A percentile compares a stretch with the other conserved stretches of the same genome.
Conservation (phyloP, 805 yeast species). For the Wickerhamiella siamensis region DNA sequence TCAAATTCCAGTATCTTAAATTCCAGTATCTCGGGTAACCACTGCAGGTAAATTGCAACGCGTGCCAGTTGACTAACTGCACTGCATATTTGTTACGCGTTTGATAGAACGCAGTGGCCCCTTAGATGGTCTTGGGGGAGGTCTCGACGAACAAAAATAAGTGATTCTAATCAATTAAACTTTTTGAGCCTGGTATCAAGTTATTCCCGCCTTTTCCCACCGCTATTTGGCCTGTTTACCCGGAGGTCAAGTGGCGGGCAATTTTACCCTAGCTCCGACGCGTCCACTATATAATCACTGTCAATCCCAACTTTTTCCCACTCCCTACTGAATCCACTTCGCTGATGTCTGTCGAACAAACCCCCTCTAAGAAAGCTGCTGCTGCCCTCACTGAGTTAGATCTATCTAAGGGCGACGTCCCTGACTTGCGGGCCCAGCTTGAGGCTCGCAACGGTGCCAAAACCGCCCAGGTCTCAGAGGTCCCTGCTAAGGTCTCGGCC, state of each 20-base stretch:
- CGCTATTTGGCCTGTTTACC: too few relatives aligned
- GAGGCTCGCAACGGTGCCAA: slow-evolving; percentile 7
- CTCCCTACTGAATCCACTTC: background rate
- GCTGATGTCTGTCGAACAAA: slow-evolving; percentile 23
- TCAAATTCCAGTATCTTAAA: too few relatives aligned
- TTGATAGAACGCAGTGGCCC: background rate
- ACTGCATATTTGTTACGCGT: background rate
- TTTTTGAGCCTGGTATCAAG: too few relatives aligned
- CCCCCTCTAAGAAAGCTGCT: slow-evolving; percentile 58
- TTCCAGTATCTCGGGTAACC: background rate
- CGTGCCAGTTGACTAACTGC: background rate
- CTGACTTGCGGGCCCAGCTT: slow-evolving; percentile 14
- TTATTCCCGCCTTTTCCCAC: too few relatives aligned
- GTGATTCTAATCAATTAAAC: too few relatives aligned
- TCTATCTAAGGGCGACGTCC: slow-evolving; percentile 23
- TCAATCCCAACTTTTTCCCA: background rate
- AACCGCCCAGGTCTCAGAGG: slow-evolving; percentile 25
- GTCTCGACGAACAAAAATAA: too few relatives aligned
- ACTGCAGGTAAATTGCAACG: background rate
- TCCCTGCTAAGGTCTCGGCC: slow-evolving; percentile 14
- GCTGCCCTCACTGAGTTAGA: slow-evolving; percentile 40
- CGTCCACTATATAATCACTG: slow-evolving; percentile 1
- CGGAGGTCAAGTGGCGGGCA: too few relatives aligned
- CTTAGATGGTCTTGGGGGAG: too few relatives aligned
- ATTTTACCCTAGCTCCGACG: background rate